phyloP scores from a whole-genome alignment of 345 rosid genomes.

The Salix purpurea region DNA sequence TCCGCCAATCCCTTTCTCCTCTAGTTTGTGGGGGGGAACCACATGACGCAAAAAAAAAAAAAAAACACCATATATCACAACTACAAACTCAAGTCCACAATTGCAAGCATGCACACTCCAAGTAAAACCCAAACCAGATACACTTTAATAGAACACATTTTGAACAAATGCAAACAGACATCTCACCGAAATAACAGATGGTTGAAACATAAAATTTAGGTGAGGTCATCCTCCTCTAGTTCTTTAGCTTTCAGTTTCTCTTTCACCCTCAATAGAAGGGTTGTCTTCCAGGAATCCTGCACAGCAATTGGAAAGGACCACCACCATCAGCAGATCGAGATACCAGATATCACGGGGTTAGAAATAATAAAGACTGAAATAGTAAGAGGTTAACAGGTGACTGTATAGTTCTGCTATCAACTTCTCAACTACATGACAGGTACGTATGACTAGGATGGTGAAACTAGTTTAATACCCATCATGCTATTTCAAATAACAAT shows the following conservation, averaged over 20 bases:
- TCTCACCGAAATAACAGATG: constrained; percentile 7
- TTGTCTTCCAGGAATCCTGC: constrained; percentile 96
- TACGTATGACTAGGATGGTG: too few relatives aligned
- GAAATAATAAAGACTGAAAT: background rate
- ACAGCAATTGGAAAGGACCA: background rate
- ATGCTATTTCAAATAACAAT: background rate
- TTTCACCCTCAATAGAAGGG: constrained; percentile 88
- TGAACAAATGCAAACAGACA: background rate
- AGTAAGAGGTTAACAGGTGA: background rate
- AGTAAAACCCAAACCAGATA: constrained; percentile 16
- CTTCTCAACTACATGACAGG: too few relatives aligned
- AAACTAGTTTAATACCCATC: background rate
- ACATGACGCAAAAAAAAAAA: background rate
- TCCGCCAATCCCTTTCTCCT: background rate
- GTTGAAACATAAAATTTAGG: constrained; percentile 39
- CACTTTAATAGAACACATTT: constrained; percentile 1
- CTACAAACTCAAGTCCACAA: constrained; percentile 12
- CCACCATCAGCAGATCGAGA: background rate
- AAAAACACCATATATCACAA: constrained; percentile 1
- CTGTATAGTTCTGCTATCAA: too few relatives aligned
- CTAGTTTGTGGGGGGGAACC: background rate
- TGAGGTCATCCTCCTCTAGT: constrained; percentile 94
- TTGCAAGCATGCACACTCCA: constrained; percentile 2
- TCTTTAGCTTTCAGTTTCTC: constrained; percentile 96
- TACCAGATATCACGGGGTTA: background rate